A percentile compares a stretch with the other conserved stretches of the same genome.
Conservation (phyloP, 768 basidiomycete genomes). For the Podaxis sp. region DNA sequence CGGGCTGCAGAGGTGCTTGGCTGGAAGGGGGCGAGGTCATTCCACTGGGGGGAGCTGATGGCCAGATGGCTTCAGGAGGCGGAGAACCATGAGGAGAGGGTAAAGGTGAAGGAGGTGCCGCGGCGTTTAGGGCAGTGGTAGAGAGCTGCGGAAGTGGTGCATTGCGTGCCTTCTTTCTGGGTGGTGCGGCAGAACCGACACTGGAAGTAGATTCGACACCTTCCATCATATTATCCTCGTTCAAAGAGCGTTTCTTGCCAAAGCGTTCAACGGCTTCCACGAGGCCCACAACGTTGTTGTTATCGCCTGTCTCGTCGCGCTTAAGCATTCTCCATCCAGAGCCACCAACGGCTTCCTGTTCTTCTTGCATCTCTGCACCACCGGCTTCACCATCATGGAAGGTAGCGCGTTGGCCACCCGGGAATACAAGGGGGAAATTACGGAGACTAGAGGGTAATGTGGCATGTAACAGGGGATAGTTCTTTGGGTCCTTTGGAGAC, state of each 20-base stretch:
- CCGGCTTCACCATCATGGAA: constrained; percentile 69
- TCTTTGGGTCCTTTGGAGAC: constrained; percentile 72
- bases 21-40: constrained; percentile 60
- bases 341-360: constrained; percentile 61
- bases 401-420: constrained; percentile 74
- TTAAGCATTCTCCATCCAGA: constrained; percentile 74
- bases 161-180: constrained; percentile 74
- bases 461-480: constrained; percentile 74
- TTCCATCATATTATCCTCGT: constrained; percentile 49
- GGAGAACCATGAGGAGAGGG: constrained; percentile 87
- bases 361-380: constrained; percentile 66
- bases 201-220: constrained; percentile 40
- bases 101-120: constrained; percentile 79
- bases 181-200: constrained; percentile 47
- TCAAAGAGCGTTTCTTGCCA: constrained; percentile 79
- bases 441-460: constrained; percentile 70
- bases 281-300: constrained; percentile 54
- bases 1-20: constrained; percentile 74
- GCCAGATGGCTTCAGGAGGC: constrained; percentile 70
- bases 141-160: constrained; percentile 54
- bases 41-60: constrained; percentile 77
- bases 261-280: constrained; percentile 82
- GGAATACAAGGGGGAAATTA: constrained; percentile 74
- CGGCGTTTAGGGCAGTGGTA: constrained; percentile 53
- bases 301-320: constrained; percentile 53